A percentile compares a stretch with the other conserved stretches of the same genome.
Evolutionary conservation across 2,329 filamentous ascomycete genomes (phyloP).

Genomic region (Sporothrix euskadiensis): DNA sequence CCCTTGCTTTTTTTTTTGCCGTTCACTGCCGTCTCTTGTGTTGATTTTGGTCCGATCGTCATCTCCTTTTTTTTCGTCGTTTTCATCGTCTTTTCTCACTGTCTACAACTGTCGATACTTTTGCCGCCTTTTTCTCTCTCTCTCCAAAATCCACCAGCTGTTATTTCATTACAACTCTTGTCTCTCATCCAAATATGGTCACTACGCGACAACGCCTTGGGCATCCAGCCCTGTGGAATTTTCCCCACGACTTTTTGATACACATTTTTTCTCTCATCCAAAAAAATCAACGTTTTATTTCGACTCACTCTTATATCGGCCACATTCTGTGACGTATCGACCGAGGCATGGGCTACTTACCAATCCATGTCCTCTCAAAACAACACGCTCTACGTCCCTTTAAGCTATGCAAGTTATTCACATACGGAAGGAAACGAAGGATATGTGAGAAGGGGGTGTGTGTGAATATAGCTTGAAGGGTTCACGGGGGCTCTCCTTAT

Average conservation of each 20-base stretch:
- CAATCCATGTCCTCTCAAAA: background rate
- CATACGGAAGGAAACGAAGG: background rate
- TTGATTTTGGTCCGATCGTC: background rate
- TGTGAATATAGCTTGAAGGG: background rate
- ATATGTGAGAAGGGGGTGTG: background rate
- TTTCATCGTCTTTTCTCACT: background rate
- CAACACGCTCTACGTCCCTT: background rate
- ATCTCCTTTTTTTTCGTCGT: background rate
- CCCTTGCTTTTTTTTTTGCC: background rate
- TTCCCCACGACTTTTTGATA: conserved; percentile 16
- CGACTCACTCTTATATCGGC: background rate
- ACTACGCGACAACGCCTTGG: conserved; percentile 17
- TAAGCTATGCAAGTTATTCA: background rate
- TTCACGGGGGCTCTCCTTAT: background rate
- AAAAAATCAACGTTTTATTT: conserved; percentile 3
- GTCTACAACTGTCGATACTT: conserved; percentile 1
- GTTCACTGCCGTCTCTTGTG: background rate
- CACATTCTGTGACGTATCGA: background rate
- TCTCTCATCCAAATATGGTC: background rate
- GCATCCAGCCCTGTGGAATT: background rate
- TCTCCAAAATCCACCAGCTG: conserved; percentile 13
- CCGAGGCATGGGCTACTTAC: background rate
- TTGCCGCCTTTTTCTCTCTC: background rate
- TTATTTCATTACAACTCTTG: background rate
- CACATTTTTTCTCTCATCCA: background rate